These are phyloP conservation scores for Xylaria curta DNA, from an alignment of 495 filamentous ascomycete genomes.

Conservation along the genomic window DNA sequence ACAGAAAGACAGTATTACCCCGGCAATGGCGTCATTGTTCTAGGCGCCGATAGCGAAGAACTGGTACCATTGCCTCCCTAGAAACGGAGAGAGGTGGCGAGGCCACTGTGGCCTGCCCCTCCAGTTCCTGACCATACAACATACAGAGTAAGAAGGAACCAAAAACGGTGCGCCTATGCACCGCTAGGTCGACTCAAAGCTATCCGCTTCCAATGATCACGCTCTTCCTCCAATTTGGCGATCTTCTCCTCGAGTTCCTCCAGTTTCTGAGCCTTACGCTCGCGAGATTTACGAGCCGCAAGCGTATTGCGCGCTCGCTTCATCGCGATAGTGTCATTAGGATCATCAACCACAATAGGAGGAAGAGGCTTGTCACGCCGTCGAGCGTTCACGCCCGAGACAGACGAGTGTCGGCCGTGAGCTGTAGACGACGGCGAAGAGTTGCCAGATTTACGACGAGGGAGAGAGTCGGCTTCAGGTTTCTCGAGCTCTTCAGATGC, in stretches of 20 bases:
- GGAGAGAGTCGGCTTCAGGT: slow-evolving; percentile 39
- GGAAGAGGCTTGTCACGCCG: slow-evolving; percentile 80
- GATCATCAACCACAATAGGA: slow-evolving; percentile 78
- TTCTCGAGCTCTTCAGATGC: slow-evolving; percentile 50
- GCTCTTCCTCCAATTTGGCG: slow-evolving; percentile 54
- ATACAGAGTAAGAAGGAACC: slow-evolving; percentile 20
- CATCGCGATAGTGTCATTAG: slow-evolving; percentile 71
- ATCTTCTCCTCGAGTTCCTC: slow-evolving; percentile 65
- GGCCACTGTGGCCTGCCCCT: slow-evolving; percentile 28
- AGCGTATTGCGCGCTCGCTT: slow-evolving; percentile 96
- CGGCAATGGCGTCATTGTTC: slow-evolving; percentile 43
- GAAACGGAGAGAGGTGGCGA: slow-evolving; percentile 23
- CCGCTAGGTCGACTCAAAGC: slow-evolving; percentile 46
- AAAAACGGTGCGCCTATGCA: slow-evolving; percentile 11
- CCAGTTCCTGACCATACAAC: slow-evolving; percentile 27
- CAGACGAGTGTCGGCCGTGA: slow-evolving; percentile 65
- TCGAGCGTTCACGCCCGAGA: slow-evolving; percentile 72
- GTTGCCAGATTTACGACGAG: slow-evolving; percentile 51
- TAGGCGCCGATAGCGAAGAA: slow-evolving; percentile 39
- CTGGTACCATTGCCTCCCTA: slow-evolving; percentile 44
- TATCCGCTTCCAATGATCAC: slow-evolving; percentile 65
- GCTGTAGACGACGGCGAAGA: slow-evolving; percentile 52
- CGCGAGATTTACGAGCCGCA: slow-evolving; percentile 92
- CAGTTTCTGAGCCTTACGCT: slow-evolving; percentile 76
- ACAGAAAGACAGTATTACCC: slow-evolving; percentile 34